These are phyloP conservation scores for Mycena galopus DNA, from an alignment of 768 basidiomycete genomes.

Conservation along the genomic window DNA sequence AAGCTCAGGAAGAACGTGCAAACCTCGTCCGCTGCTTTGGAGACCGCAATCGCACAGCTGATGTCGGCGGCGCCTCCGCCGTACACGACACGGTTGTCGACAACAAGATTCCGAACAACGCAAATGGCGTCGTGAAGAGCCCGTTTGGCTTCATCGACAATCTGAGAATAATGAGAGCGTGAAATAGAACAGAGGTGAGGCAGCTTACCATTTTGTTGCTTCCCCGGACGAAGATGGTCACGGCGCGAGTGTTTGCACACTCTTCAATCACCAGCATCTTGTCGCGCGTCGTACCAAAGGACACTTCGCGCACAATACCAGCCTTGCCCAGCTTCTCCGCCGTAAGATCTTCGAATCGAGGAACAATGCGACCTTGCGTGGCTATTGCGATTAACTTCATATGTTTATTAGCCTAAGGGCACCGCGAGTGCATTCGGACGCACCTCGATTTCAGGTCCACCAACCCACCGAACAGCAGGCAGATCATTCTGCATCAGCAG, in stretches of 20 bases:
- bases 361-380: slow-evolving; percentile 97
- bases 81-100: slow-evolving; percentile 97
- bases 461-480: slow-evolving; percentile 98
- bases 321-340: slow-evolving; percentile 93
- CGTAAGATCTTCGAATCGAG: slow-evolving; percentile 96
- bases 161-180: slow-evolving; percentile 61
- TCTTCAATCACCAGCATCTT: slow-evolving; percentile 99
- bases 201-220: slow-evolving; percentile 95
- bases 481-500: slow-evolving; percentile 97
- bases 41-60: slow-evolving; percentile 92
- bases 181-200: not conserved
- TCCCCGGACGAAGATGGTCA: slow-evolving; percentile 97
- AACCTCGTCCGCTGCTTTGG: slow-evolving; percentile 95
- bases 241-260: slow-evolving; percentile 95
- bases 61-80: slow-evolving; percentile 99
- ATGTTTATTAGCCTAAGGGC: slow-evolving; percentile 3
- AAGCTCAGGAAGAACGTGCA: slow-evolving; percentile 27
- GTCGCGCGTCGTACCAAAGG: slow-evolving; percentile 97
- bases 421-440: not conserved
- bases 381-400: slow-evolving; percentile 95
- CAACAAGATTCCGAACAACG: slow-evolving; percentile 94
- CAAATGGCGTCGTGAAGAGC: slow-evolving; percentile 98
- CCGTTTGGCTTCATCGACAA: slow-evolving; percentile 98
- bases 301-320: slow-evolving; percentile 92
- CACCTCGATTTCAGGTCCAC: slow-evolving; percentile 99